Base-by-base conservation (phyloP, 495 filamentous ascomycete genomes). In the Penicillium cosmopolitanum region DNA sequence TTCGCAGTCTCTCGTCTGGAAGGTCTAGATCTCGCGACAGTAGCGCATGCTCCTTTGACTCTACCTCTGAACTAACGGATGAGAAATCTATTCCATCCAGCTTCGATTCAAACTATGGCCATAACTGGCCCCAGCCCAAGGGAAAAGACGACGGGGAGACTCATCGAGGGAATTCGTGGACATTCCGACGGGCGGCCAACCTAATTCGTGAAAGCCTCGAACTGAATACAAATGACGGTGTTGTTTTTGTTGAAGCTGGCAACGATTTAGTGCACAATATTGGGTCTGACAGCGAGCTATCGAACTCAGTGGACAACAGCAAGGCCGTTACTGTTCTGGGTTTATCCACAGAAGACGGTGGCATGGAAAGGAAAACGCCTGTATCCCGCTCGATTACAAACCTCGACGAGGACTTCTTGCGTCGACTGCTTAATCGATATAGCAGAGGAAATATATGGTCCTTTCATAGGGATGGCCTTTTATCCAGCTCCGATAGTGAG, bases 381-480 rank as follows among this genome's bases (percentile, higher is more conserved):
- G 55, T 61, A 0, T 62, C 64, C 5, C 68, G 57, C 42, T 66
- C 76, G 0, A 71, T 71, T 3, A 44, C 65, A 6, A 70, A 68
- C 33, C 62, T 76, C 23, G 72, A 76, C 16, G 69, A 67, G 18
- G 59, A 56, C 1, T 77, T 84, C 19, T 65, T 89, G 3, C 74
- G 76, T 8, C 71, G 74, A 43, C 69, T 89, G 8, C 66, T 89
- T 1, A 75, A 78, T 11, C 75, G 79, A 28, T 85, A 89, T 66
- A 78, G 81, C 9, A 76, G 83, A 46, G 87, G 87, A 0, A 81
- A 82, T 35, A 70, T 90, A 10, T 89, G 85, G 81, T 83, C 81
- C 16, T 85, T 86, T 61, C 85, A 88, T 53, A 76, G 74, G 0
- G 80, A 81, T 47, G 73, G 76, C 5, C 38, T 68, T 40, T 35